These are phyloP conservation scores for Coemansia sp. DNA, from an alignment of 192 early-diverging fungal genomes.

Conservation along the genomic window DNA sequence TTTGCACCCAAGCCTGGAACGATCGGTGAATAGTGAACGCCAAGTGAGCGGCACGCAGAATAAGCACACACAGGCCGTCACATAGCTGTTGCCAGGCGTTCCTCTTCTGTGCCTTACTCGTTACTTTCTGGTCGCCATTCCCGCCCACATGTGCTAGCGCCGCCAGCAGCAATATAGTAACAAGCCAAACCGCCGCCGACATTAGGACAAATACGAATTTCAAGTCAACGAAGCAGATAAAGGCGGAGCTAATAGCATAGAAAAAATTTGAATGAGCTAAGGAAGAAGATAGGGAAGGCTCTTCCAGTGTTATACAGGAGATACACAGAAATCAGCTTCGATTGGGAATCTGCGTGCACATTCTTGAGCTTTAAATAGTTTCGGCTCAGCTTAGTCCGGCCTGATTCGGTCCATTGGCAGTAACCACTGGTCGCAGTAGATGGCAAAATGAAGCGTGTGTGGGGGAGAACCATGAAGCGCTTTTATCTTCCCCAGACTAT, in stretches of 20 bases:
- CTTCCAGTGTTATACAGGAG: background rate
- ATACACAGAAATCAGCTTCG: background rate
- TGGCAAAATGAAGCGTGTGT: background rate
- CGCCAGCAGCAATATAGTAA: constrained; percentile 23
- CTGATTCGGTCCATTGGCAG: background rate
- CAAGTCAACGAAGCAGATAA: background rate
- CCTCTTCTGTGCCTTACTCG: constrained; percentile 10
- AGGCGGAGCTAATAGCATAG: background rate
- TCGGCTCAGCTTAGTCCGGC: background rate
- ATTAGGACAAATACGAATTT: constrained; percentile 10
- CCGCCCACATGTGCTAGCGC: constrained; percentile 25
- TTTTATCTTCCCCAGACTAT: background rate
- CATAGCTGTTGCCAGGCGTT: constrained; percentile 21
- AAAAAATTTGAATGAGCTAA: background rate
- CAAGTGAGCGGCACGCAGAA: constrained; percentile 37
- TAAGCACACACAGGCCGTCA: constrained; percentile 29
- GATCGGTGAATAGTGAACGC: constrained; percentile 39
- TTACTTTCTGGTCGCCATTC: background rate
- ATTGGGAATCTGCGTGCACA: background rate
- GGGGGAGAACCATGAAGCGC: background rate
- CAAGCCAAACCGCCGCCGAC: constrained; percentile 22
- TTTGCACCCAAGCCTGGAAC: constrained; percentile 51
- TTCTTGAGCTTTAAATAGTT: background rate
- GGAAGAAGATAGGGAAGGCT: background rate
- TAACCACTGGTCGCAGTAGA: background rate